Evolutionary conservation across 345 rosid species (phyloP).

Genomic region (Populus davidiana): DNA sequence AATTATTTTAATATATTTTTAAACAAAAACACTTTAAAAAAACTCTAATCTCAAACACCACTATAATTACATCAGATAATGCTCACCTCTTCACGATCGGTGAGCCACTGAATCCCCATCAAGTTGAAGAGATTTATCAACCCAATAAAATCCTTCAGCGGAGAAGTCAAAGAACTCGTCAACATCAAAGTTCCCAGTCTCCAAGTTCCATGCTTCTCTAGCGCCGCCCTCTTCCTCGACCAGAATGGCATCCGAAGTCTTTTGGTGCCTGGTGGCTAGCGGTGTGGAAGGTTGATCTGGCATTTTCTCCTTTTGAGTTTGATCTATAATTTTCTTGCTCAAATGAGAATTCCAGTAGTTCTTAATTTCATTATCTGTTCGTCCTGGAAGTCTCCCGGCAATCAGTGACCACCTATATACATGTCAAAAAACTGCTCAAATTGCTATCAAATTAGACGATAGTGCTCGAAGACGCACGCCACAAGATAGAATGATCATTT

Average conservation of each 20-base stretch:
- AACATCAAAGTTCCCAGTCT: constrained; percentile 22
- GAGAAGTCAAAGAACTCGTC: constrained; percentile 44
- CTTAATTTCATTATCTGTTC: constrained; percentile 70
- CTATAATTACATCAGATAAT: background rate
- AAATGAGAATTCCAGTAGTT: constrained; percentile 73
- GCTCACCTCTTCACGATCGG: constrained; percentile 13
- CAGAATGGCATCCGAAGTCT: background rate
- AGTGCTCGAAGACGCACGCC: too few relatives aligned
- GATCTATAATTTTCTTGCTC: constrained; percentile 45
- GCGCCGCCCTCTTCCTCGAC: background rate
- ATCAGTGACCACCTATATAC: constrained; percentile 54
- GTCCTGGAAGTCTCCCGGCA: constrained; percentile 68
- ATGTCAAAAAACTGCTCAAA: too few relatives aligned
- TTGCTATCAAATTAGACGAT: too few relatives aligned
- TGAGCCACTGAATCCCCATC: constrained; percentile 25
- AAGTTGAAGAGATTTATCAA: constrained; percentile 38
- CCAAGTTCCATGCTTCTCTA: background rate
- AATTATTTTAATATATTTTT: too few relatives aligned
- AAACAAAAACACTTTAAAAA: too few relatives aligned
- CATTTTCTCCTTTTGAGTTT: constrained; percentile 26
- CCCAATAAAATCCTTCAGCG: constrained; percentile 36
- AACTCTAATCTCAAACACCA: too few relatives aligned
- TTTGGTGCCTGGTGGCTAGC: background rate
- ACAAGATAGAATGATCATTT: too few relatives aligned
- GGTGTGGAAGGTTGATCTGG: background rate